A percentile compares a stretch with the other conserved stretches of the same genome.
Conservation (phyloP, 768 basidiomycete species). For the Tulasnella sp. region DNA sequence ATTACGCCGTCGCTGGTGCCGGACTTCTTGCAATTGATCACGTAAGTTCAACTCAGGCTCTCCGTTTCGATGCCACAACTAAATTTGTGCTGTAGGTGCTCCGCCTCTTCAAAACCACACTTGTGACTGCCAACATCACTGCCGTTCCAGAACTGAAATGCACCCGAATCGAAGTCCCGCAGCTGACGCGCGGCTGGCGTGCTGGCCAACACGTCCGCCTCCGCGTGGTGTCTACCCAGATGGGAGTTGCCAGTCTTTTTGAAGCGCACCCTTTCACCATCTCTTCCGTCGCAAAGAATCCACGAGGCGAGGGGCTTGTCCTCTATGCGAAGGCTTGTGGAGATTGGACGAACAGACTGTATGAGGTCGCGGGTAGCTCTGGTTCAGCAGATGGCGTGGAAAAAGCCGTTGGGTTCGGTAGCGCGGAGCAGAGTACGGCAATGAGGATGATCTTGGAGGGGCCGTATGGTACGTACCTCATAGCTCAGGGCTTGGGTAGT, state of each 20-base stretch:
- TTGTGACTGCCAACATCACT: slow-evolving; percentile 45
- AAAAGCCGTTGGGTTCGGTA: too few relatives aligned
- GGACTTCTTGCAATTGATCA: slow-evolving; percentile 46
- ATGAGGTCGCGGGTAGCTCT: slow-evolving; percentile 37
- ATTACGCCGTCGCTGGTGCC: slow-evolving; percentile 43
- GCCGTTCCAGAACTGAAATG: slow-evolving; percentile 54
- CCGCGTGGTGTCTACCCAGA: slow-evolving; percentile 6
- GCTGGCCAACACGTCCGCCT: slow-evolving; percentile 53
- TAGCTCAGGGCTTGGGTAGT: too few relatives aligned
- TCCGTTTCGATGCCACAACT: neutral
- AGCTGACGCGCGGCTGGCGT: slow-evolving; percentile 13
- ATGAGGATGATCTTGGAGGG: slow-evolving; percentile 51
- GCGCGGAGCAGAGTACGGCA: slow-evolving; percentile 29
- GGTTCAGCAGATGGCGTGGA: slow-evolving; percentile 19
- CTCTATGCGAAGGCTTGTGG: slow-evolving; percentile 12
- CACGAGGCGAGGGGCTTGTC: slow-evolving; percentile 1
- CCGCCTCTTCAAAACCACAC: slow-evolving; percentile 52
- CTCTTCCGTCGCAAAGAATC: slow-evolving; percentile 40
- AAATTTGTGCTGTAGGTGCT: neutral
- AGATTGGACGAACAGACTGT: slow-evolving; percentile 14
- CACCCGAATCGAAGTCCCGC: slow-evolving; percentile 13
- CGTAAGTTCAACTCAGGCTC: neutral
- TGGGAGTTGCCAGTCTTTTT: slow-evolving; percentile 22
- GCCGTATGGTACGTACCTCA: slow-evolving; percentile 57
- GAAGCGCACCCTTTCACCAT: slow-evolving; percentile 78